Percentiles rank a stretch among this genome's conserved stretches.
Evolutionary conservation across 2,329 filamentous ascomycete species (phyloP).

Genomic region (Coniochaeta hoffmannii): DNA sequence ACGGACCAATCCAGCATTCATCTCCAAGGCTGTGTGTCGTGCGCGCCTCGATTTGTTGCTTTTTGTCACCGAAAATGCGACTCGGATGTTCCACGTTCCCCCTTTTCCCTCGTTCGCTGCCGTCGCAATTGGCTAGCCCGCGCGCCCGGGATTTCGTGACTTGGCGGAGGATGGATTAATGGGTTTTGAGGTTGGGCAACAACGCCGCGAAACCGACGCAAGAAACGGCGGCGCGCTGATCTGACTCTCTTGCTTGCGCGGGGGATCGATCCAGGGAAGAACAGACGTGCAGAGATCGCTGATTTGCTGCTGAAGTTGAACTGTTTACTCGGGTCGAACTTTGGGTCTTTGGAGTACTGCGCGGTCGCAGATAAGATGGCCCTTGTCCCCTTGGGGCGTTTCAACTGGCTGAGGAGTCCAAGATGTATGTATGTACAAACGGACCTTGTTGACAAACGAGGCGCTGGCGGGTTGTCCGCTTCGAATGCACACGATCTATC

Average conservation of each 20-base stretch:
- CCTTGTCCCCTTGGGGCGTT: neutral
- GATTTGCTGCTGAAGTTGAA: neutral
- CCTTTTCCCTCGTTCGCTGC: neutral
- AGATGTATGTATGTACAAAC: neutral
- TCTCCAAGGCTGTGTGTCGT: neutral
- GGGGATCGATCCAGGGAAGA: neutral
- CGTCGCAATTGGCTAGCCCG: neutral
- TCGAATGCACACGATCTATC: neutral
- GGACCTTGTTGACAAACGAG: neutral
- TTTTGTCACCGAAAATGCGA: constrained; percentile 2
- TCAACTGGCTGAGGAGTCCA: neutral
- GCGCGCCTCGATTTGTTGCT: constrained; percentile 1
- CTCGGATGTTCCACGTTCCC: neutral
- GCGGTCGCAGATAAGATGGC: neutral
- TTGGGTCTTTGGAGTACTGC: neutral
- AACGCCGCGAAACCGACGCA: neutral
- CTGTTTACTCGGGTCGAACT: constrained; percentile 1
- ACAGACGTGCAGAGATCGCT: neutral
- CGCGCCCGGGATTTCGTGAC: neutral
- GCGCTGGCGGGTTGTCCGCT: neutral
- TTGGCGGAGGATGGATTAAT: neutral
- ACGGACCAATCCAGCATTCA: neutral
- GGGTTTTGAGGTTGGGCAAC: constrained; percentile 3
- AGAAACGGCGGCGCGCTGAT: neutral
- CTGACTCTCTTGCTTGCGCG: neutral